Conservation (phyloP, 345 rosid species). For the Eucalyptus pauciflora region DNA sequence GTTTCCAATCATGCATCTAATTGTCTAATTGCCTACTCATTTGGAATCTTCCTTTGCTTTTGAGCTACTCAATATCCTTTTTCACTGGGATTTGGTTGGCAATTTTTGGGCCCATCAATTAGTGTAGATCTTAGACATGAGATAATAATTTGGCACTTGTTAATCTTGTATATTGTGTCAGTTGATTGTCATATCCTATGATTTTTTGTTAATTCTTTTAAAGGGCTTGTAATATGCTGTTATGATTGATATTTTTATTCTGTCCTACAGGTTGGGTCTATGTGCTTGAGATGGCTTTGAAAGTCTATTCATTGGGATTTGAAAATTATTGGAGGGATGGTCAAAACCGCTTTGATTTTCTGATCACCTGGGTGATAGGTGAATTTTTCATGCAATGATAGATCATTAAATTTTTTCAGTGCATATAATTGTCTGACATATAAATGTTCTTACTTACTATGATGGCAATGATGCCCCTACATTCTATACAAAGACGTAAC, state of each 20-base stretch:
- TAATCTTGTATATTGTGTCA: neutral
- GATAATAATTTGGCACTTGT: neutral
- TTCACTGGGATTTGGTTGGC: neutral
- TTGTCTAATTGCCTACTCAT: neutral
- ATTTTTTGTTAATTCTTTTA: neutral
- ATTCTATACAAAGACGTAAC: neutral
- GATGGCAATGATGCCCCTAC: neutral
- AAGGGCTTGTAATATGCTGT: neutral
- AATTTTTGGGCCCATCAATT: neutral
- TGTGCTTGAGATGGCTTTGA: constrained; percentile 90
- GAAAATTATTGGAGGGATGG: constrained; percentile 94
- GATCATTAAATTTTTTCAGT: neutral
- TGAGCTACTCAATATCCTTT: neutral
- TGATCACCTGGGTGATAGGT: constrained; percentile 89
- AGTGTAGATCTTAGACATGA: neutral
- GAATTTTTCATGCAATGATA: neutral
- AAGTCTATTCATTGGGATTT: constrained; percentile 79
- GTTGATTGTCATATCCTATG: neutral
- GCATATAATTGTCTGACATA: neutral
- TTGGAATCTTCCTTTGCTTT: neutral
- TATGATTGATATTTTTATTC: neutral
- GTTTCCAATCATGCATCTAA: neutral
- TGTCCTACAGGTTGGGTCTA: constrained; percentile 84
- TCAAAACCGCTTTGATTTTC: constrained; percentile 89
- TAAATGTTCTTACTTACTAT: neutral